Evolutionary conservation across 2,329 filamentous ascomycete species (phyloP).

Genomic region (Exophiala sp.): DNA sequence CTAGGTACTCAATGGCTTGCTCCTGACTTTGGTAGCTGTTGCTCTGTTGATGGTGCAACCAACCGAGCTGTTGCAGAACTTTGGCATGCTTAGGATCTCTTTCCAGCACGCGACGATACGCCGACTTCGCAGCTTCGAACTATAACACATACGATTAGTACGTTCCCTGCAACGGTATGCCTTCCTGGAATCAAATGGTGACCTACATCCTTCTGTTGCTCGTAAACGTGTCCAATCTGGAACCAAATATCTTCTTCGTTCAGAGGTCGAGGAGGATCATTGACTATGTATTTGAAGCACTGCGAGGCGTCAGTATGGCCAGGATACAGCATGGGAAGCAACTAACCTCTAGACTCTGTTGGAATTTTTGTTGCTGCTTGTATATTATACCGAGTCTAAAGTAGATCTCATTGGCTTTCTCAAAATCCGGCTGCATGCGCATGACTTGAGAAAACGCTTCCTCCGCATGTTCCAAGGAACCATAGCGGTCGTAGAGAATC

Average conservation of each 20-base stretch:
- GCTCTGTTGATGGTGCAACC: slow-evolving; percentile 96
- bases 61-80: slow-evolving; percentile 93
- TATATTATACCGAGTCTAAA: slow-evolving; percentile 99
- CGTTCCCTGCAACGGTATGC: slow-evolving; percentile 2
- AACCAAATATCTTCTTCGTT: slow-evolving; percentile 99
- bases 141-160: slow-evolving; percentile 39
- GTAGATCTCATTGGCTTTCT: slow-evolving; percentile 99
- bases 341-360: slow-evolving; percentile 79
- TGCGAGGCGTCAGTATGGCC: slow-evolving; percentile 36
- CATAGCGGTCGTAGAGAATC: slow-evolving; percentile 93
- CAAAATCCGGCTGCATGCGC: slow-evolving; percentile 95
- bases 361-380: slow-evolving; percentile 94
- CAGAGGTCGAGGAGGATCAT: slow-evolving; percentile 80
- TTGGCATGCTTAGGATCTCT: slow-evolving; percentile 95
- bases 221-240: slow-evolving; percentile 97
- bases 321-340: slow-evolving; percentile 8
- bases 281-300: slow-evolving; percentile 98
- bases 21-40: slow-evolving; percentile 87
- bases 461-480: slow-evolving; percentile 92
- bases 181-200: background rate
- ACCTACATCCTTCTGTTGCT: slow-evolving; percentile 96
- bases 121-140: slow-evolving; percentile 89
- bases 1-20: slow-evolving; percentile 90
- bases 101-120: slow-evolving; percentile 88
- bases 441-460: slow-evolving; percentile 98